Percentiles rank a stretch among this genome's conserved stretches.
Evolutionary conservation across 2,329 filamentous ascomycete species (phyloP).

Genomic region (Erysiphe neolycopersici): DNA sequence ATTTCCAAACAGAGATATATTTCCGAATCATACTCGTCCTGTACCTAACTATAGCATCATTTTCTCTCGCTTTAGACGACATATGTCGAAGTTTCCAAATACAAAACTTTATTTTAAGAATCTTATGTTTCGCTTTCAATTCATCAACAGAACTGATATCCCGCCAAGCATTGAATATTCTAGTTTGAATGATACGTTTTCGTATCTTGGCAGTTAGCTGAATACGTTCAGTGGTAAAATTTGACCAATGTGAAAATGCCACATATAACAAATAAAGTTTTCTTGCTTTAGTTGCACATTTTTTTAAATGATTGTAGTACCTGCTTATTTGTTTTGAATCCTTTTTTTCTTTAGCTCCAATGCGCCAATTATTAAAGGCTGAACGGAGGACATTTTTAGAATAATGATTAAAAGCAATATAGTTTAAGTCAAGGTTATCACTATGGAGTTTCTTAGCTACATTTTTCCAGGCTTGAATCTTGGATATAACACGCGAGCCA

Average conservation of each 20-base stretch:
- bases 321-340: slow-evolving; percentile 18
- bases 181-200: slow-evolving; percentile 40
- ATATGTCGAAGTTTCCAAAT: slow-evolving; percentile 17
- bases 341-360: slow-evolving; percentile 10
- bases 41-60: slow-evolving; percentile 11
- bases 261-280: slow-evolving; percentile 37
- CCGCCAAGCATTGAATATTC: slow-evolving; percentile 43
- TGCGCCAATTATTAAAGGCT: slow-evolving; percentile 24
- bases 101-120: slow-evolving; percentile 24
- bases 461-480: slow-evolving; percentile 9
- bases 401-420: slow-evolving; percentile 22
- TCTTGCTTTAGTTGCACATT: slow-evolving; percentile 33
- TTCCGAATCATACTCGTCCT: slow-evolving; percentile 11
- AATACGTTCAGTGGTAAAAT: slow-evolving; percentile 33
- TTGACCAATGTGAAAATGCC: slow-evolving; percentile 42
- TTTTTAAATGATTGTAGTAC: slow-evolving; percentile 28
- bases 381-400: slow-evolving; percentile 22
- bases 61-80: slow-evolving; percentile 6
- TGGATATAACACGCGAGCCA: slow-evolving; percentile 2
- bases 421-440: slow-evolving; percentile 15
- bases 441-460: slow-evolving; percentile 13
- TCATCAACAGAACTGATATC: slow-evolving; percentile 24
- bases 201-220: slow-evolving; percentile 40
- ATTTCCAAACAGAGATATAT: slow-evolving; percentile 13
- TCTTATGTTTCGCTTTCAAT: slow-evolving; percentile 22